These are phyloP conservation scores for Geosmithia flava DNA, from an alignment of 2,329 filamentous ascomycete species.

Conservation along the genomic window DNA sequence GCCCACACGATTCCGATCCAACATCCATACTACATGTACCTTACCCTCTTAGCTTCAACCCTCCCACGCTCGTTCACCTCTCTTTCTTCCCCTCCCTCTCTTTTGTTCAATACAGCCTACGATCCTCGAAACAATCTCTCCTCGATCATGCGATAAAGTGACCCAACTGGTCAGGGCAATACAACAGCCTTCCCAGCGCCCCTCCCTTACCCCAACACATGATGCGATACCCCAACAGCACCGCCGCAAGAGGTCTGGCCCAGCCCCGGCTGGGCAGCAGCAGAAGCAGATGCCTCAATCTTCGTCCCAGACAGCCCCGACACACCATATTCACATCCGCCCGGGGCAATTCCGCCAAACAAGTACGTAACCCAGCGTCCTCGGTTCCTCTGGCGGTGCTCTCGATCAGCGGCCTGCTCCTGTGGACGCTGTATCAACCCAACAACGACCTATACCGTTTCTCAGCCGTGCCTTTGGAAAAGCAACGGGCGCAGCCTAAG, in stretches of 20 bases:
- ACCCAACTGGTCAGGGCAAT: not conserved
- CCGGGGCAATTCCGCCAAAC: slow-evolving; percentile 1
- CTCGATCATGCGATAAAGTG: too few relatives aligned
- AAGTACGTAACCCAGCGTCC: not conserved
- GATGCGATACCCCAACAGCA: not conserved
- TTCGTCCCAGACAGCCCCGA: slow-evolving; percentile 5
- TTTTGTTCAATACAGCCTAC: too few relatives aligned
- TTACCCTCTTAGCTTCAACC: too few relatives aligned
- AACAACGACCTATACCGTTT: not conserved
- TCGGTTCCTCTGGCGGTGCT: not conserved
- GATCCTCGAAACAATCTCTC: too few relatives aligned
- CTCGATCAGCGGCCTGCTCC: not conserved
- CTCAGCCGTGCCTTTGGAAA: not conserved
- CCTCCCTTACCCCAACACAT: not conserved
- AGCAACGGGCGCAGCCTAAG: not conserved
- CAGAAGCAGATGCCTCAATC: not conserved
- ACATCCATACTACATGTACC: too few relatives aligned
- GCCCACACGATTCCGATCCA: too few relatives aligned
- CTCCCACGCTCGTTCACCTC: not conserved
- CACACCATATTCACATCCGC: slow-evolving; percentile 7
- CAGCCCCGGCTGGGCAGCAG: slow-evolving; percentile 1
- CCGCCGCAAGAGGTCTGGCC: slow-evolving; percentile 4
- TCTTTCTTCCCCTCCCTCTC: too few relatives aligned
- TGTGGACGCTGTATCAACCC: slow-evolving; percentile 4
- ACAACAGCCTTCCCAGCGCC: not conserved